A percentile compares a stretch with the other conserved stretches of the same genome.
These are phyloP conservation scores for Basidiobolus meristosporus DNA, from an alignment of 371 early-diverging fungal species.

Conservation along the genomic window DNA sequence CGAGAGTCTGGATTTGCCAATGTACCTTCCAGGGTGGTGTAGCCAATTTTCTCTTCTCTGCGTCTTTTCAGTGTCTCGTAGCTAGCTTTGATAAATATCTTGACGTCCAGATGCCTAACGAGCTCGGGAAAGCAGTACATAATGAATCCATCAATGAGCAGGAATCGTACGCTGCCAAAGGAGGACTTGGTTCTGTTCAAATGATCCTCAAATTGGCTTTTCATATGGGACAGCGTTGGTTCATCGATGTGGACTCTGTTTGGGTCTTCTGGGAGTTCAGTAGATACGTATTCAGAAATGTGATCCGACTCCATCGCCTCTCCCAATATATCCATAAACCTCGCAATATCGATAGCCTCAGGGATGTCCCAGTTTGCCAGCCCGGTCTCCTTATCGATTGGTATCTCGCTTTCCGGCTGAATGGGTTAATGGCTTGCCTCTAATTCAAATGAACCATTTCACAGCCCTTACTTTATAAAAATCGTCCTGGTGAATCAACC, in stretches of 20 bases:
- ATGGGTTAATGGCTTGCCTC: neutral
- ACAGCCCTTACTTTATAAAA: slow-evolving; percentile 37
- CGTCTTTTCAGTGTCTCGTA: slow-evolving; percentile 38
- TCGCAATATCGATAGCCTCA: slow-evolving; percentile 40
- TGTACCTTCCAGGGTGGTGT: slow-evolving; percentile 55
- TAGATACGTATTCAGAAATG: neutral
- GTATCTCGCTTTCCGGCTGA: slow-evolving; percentile 39
- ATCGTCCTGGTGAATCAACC: slow-evolving; percentile 66
- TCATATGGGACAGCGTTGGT: no score
- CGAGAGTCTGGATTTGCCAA: neutral
- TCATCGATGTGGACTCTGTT: no score
- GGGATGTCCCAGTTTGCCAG: slow-evolving; percentile 77
- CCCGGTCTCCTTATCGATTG: slow-evolving; percentile 33
- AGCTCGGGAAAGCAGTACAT: slow-evolving; percentile 26
- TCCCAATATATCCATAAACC: slow-evolving; percentile 10
- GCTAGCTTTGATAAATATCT: slow-evolving; percentile 34
- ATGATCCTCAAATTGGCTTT: neutral
- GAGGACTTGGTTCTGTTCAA: neutral
- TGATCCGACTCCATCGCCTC: neutral
- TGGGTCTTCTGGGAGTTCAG: slow-evolving; percentile 5
- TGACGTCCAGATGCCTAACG: slow-evolving; percentile 26
- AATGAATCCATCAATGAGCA: slow-evolving; percentile 73
- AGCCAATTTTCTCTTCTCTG: slow-evolving; percentile 42
- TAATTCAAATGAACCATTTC: neutral
- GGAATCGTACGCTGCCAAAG: slow-evolving; percentile 8